Evolutionary conservation across 1,139 yeast genomes (phyloP).

Genomic region (Debaryomycetaceae sp.): DNA sequence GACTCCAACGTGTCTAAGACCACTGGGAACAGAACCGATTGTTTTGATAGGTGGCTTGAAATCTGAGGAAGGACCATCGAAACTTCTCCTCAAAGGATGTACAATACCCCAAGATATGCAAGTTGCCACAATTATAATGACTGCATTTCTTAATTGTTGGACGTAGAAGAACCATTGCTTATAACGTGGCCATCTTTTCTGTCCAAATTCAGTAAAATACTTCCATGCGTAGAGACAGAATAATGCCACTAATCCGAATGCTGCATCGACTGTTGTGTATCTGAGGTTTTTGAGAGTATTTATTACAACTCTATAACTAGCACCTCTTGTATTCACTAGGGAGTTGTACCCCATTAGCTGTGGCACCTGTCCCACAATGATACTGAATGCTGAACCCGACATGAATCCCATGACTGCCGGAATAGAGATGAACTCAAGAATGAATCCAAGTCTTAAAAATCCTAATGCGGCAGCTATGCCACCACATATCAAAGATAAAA

Average conservation of each 20-base stretch:
- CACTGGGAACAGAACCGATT: constrained; percentile 78
- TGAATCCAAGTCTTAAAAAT: constrained; percentile 76
- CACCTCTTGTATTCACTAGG: constrained; percentile 65
- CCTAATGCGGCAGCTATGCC: constrained; percentile 82
- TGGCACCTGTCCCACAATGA: constrained; percentile 83
- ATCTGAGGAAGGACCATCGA: constrained; percentile 26
- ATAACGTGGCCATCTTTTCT: constrained; percentile 62
- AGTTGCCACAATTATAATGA: constrained; percentile 75
- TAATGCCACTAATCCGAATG: constrained; percentile 78
- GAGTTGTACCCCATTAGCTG: constrained; percentile 73
- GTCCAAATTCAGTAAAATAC: constrained; percentile 50
- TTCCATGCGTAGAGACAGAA: constrained; percentile 69
- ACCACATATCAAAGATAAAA: constrained; percentile 79
- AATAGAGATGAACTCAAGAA: constrained; percentile 82
- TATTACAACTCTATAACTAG: constrained; percentile 69
- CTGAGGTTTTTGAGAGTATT: constrained; percentile 70
- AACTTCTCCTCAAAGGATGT: constrained; percentile 62
- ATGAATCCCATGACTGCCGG: constrained; percentile 95
- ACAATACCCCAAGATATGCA: constrained; percentile 68
- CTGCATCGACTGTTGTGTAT: constrained; percentile 72
- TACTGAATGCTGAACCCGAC: constrained; percentile 89
- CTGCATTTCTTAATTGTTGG: constrained; percentile 76
- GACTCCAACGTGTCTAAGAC: constrained; percentile 73
- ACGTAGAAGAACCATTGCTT: constrained; percentile 61
- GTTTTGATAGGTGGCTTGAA: constrained; percentile 53